Evolutionary conservation across 2,329 filamentous ascomycete species (phyloP).

Genomic region (Thelonectria discophora): DNA sequence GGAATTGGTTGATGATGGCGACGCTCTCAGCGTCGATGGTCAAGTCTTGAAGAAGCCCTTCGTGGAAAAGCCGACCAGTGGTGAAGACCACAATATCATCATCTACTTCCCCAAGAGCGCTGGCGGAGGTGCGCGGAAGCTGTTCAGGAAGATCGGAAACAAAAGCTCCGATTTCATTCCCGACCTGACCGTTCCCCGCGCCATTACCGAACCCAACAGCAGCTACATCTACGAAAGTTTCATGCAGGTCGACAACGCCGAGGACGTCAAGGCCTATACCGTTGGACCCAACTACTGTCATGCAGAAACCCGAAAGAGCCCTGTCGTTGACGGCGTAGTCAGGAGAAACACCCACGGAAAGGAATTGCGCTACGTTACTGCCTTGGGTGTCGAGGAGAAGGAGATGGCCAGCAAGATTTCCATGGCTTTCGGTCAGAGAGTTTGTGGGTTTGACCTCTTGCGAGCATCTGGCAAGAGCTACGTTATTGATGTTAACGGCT

Average conservation of each 20-base stretch:
- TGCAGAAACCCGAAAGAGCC: conserved; percentile 95
- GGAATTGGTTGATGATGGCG: conserved; percentile 87
- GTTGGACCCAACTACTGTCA: conserved; percentile 94
- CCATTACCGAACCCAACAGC: conserved; percentile 79
- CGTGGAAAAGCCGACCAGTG: conserved; percentile 97
- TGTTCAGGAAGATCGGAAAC: conserved; percentile 98
- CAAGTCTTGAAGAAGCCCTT: conserved; percentile 87
- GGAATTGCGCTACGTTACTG: conserved; percentile 94
- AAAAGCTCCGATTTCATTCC: conserved; percentile 96
- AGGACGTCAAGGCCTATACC: conserved; percentile 98
- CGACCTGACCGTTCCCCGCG: conserved; percentile 78
- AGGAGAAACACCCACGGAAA: conserved; percentile 97
- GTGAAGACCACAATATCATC: conserved; percentile 98
- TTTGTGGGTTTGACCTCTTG: conserved; percentile 95
- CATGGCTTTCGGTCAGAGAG: conserved; percentile 88
- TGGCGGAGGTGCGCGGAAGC: conserved; percentile 86
- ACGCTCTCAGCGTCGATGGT: conserved; percentile 89
- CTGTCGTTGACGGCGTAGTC: conserved; percentile 95
- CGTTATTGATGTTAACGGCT: conserved; percentile 98
- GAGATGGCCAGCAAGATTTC: conserved; percentile 91
- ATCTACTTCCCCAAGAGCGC: conserved; percentile 93
- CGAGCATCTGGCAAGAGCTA: conserved; percentile 90
- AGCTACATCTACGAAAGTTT: conserved; percentile 99
- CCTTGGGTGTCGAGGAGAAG: conserved; percentile 80
- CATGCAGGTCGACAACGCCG: conserved; percentile 93